These are phyloP conservation scores for Luffa acutangula DNA, from an alignment of 306 rosid genomes.

Conservation along the genomic window DNA sequence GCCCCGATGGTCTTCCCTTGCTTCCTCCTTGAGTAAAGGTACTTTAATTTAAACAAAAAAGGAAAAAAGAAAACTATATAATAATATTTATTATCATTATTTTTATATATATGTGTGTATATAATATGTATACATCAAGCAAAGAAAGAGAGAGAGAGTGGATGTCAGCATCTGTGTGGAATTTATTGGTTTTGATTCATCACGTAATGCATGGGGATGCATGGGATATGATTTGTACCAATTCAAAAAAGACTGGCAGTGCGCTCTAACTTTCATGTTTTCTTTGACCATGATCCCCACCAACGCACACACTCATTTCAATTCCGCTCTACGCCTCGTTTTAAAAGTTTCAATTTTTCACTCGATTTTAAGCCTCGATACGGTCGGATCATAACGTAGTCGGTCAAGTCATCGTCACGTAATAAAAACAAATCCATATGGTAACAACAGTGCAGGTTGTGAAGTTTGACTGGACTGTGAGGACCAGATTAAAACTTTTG, in stretches of 20 bases:
- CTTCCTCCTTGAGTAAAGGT: neutral
- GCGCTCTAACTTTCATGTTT: neutral
- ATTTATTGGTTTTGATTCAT: neutral
- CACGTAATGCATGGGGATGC: constrained; percentile 6
- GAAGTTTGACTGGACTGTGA: too few relatives aligned
- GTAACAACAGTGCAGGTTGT: too few relatives aligned
- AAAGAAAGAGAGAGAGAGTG: neutral
- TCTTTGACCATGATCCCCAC: neutral
- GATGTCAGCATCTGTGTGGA: neutral
- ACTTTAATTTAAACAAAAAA: neutral
- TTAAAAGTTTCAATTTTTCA: too few relatives aligned
- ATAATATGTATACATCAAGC: neutral
- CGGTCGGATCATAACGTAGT: too few relatives aligned
- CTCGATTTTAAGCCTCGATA: too few relatives aligned
- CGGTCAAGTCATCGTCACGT: too few relatives aligned
- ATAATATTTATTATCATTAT: too few relatives aligned
- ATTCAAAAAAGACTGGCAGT: neutral
- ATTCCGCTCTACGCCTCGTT: too few relatives aligned
- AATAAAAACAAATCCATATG: too few relatives aligned
- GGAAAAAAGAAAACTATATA: too few relatives aligned
- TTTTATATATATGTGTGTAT: too few relatives aligned
- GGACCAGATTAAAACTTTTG: too few relatives aligned
- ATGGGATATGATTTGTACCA: neutral
- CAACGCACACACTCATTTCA: neutral
- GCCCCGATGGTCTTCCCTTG: neutral